Percentiles rank a stretch among this genome's conserved stretches.
Conservation (phyloP, 2,329 filamentous ascomycete species). For the Aspergillus costaricaensis region DNA sequence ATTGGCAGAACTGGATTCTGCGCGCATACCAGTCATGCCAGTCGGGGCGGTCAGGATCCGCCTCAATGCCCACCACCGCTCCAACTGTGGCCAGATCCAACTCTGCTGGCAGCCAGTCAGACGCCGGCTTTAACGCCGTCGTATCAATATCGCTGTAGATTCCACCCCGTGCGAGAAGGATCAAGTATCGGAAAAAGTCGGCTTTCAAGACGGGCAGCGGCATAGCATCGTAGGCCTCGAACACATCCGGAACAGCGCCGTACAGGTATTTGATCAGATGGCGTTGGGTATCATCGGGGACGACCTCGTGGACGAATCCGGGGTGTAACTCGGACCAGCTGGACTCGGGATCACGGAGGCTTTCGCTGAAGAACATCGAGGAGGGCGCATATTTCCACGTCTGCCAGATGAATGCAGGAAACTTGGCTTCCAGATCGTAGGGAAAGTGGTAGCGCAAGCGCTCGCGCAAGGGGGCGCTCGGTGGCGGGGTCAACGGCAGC, state of each 20-base stretch:
- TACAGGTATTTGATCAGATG: conserved; percentile 85
- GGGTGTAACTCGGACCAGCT: conserved; percentile 88
- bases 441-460: conserved; percentile 90
- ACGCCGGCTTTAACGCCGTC: conserved; percentile 74
- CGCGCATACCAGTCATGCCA: conserved; percentile 97
- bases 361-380: conserved; percentile 70
- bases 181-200: conserved; percentile 75
- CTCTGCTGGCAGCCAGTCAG: conserved; percentile 80
- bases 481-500: conserved; percentile 65
- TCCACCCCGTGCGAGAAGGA: conserved; percentile 74
- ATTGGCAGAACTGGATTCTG: conserved; percentile 96
- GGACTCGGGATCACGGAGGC: conserved; percentile 79
- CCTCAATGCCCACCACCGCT: conserved; percentile 91
- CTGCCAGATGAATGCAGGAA: conserved; percentile 98
- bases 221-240: conserved; percentile 73
- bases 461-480: conserved; percentile 71
- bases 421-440: conserved; percentile 84
- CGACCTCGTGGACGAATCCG: conserved; percentile 91
- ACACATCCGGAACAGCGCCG: conserved; percentile 74
- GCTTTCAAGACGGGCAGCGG: conserved; percentile 76
- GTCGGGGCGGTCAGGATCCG: conserved; percentile 87
- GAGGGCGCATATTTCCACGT: conserved; percentile 91
- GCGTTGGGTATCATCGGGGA: conserved; percentile 84
- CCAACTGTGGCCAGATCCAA: conserved; percentile 79
- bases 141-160: conserved; percentile 96